Base-by-base conservation (phyloP, 1,284 basidiomycete species). In the Stygiomarasmius scandens region DNA sequence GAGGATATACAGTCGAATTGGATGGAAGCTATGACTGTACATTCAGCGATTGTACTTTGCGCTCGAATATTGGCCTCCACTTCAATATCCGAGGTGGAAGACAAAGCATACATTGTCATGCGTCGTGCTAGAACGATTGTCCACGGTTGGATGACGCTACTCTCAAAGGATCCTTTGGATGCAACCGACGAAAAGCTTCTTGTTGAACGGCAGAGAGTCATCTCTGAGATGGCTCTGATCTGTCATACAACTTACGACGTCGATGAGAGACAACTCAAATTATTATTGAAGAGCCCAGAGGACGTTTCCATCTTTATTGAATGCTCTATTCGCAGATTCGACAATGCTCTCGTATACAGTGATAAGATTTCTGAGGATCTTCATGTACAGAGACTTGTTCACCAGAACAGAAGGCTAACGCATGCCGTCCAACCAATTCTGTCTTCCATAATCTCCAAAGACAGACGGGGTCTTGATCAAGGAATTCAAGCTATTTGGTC, bases 1-100 rank as follows among this genome's bases (percentile, higher is more conserved):
- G 45, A 24, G 3, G 63, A 64, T 19, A 62, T 80, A 5, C 58
- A 70, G 55, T 69, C 55, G 1, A 83, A 77, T 60, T 83, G 81
- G 81, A 60, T 72, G 36, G 73, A 82, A 55, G 66, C 62, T 0
- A 64, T 68, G 27, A 71, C 75, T 0, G 71, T 77, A 48, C 64
- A 67, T 25, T 77, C 68, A 0, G 67, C 79, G n/a, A 68, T 74
- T 44, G 61, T 69, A 23, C 58, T 82, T 0, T 59, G 62, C 1
- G 57, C 55, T 47, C 75, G 79, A 22, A 59, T 81, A 9, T 65
- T 79, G 14, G 61, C 72, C 1, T 69, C 71, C 1, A 54, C 61
- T 11, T 49, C 12, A 0, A 50, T 51, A 12, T 19, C 10, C 6
- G 38, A 19, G 12, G n/a, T 51, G 20, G 16, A 45, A 19, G 48